Percentiles rank a stretch among this genome's conserved stretches.
Evolutionary conservation across 805 yeast species (phyloP).

Genomic region (Sugiyamaella mastotermitis): DNA sequence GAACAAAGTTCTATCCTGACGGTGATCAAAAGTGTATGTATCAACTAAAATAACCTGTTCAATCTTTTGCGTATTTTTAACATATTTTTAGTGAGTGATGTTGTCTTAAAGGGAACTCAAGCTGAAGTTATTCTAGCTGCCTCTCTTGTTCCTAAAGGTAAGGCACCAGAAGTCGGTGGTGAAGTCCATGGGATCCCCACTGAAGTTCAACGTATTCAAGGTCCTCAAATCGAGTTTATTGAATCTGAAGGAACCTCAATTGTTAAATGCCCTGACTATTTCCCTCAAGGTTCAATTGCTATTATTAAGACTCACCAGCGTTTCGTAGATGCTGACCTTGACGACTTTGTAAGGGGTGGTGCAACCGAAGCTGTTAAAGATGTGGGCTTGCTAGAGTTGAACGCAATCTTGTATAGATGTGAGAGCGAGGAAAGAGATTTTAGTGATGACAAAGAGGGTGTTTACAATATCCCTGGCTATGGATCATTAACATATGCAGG

Average conservation of each 20-base stretch:
- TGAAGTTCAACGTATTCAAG: conserved; percentile 45
- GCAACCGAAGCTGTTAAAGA: conserved; percentile 66
- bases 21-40: conserved; percentile 26
- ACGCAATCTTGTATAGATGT: conserved; percentile 66
- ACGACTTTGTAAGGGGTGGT: conserved; percentile 62
- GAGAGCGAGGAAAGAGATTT: conserved; percentile 86
- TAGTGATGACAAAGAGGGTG: conserved; percentile 65
- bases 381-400: conserved; percentile 62
- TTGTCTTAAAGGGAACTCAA: conserved; percentile 29
- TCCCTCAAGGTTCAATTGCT: conserved; percentile 89
- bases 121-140: conserved; percentile 51
- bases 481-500: conserved; percentile 85
- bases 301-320: conserved; percentile 67
- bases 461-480: conserved; percentile 64
- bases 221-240: conserved; percentile 43
- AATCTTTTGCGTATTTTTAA: background rate
- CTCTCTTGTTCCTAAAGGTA: conserved; percentile 38
- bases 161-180: conserved; percentile 41
- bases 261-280: conserved; percentile 50
- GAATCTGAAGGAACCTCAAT: conserved; percentile 40
- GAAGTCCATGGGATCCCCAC: conserved; percentile 59
- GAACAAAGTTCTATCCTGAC: conserved; percentile 62
- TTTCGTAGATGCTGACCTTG: conserved; percentile 59
- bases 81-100: conserved; percentile 21
- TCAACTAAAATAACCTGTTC: background rate